Conservation (phyloP, 805 yeast genomes). For the Diddensiella santjacobensis region DNA sequence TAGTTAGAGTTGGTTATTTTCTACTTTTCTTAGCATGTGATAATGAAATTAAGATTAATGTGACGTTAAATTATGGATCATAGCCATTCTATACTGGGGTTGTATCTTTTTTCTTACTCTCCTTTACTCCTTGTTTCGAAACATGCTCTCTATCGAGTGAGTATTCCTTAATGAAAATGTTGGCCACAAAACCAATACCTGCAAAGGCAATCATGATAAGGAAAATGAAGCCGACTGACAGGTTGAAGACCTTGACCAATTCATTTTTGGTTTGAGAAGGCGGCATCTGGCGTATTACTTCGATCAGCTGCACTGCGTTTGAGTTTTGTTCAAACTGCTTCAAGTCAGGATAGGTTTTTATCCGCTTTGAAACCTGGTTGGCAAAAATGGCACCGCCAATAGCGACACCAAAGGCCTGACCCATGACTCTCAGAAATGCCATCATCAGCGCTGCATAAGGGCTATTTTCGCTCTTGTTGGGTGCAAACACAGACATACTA, state of each 20-base stretch:
- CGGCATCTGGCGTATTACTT: slow-evolving; percentile 19
- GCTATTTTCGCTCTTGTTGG: slow-evolving; percentile 28
- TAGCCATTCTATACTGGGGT: too few species aligned
- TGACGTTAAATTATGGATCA: too few species aligned
- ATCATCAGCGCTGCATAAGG: slow-evolving; percentile 31
- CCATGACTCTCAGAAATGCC: slow-evolving; percentile 29
- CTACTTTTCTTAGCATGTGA: too few species aligned
- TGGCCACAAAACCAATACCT: slow-evolving; percentile 21
- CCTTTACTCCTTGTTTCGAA: slow-evolving; percentile 19
- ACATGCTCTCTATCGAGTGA: slow-evolving; percentile 23
- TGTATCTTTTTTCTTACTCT: neutral
- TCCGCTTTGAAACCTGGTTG: slow-evolving; percentile 13
- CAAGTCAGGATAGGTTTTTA: slow-evolving; percentile 8
- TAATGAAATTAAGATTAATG: too few species aligned
- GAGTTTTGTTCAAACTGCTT: slow-evolving; percentile 6
- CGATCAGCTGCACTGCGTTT: slow-evolving; percentile 23
- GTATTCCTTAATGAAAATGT: slow-evolving; percentile 26
- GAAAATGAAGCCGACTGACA: slow-evolving; percentile 22
- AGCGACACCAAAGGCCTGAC: slow-evolving; percentile 33
- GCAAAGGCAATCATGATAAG: slow-evolving; percentile 22
- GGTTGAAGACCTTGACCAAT: slow-evolving; percentile 18
- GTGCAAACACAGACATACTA: slow-evolving; percentile 29
- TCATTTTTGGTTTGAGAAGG: slow-evolving; percentile 14
- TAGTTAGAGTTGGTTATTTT: too few species aligned
- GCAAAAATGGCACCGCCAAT: slow-evolving; percentile 33